These are phyloP conservation scores for Babesia gibsoni DNA, from an alignment of 169 alveolate genomes.

Conservation along the genomic window DNA sequence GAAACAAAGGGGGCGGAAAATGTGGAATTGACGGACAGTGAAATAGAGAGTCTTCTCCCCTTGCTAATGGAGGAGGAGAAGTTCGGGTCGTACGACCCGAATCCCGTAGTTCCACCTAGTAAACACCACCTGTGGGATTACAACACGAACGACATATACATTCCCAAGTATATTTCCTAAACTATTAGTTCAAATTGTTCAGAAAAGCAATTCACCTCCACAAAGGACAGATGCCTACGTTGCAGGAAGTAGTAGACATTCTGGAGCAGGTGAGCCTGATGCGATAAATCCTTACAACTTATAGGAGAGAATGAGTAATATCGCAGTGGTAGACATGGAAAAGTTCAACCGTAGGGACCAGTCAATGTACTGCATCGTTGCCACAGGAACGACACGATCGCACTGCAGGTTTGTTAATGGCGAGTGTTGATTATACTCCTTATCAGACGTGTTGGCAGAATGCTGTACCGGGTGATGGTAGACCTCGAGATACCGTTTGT, in stretches of 20 bases:
- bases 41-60: constrained; percentile 17
- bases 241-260: constrained; percentile 72
- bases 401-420: constrained; percentile 63
- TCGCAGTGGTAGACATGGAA: constrained; percentile 71
- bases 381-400: constrained; percentile 74
- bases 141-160: constrained; percentile 35
- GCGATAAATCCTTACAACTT: neutral
- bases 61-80: constrained; percentile 61
- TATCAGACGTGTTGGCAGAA: constrained; percentile 68
- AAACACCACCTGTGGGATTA: constrained; percentile 77
- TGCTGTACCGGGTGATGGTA: constrained; percentile 63
- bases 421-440: neutral
- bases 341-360: constrained; percentile 77
- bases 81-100: constrained; percentile 58
- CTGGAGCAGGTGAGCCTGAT: constrained; percentile 71
- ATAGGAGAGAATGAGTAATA: constrained; percentile 59
- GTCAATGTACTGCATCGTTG: constrained; percentile 74
- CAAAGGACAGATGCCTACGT: constrained; percentile 78
- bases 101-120: constrained; percentile 63
- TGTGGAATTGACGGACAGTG: constrained; percentile 11
- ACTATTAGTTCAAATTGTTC: neutral
- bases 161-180: neutral
- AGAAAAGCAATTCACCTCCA: constrained; percentile 61
- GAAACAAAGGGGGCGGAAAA: constrained; percentile 18
- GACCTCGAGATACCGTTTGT: constrained; percentile 77